A percentile compares a stretch with the other conserved stretches of the same genome.
phyloP scores from a whole-genome alignment of 495 filamentous ascomycete genomes.

The Lasiosphaeris hirsuta region DNA sequence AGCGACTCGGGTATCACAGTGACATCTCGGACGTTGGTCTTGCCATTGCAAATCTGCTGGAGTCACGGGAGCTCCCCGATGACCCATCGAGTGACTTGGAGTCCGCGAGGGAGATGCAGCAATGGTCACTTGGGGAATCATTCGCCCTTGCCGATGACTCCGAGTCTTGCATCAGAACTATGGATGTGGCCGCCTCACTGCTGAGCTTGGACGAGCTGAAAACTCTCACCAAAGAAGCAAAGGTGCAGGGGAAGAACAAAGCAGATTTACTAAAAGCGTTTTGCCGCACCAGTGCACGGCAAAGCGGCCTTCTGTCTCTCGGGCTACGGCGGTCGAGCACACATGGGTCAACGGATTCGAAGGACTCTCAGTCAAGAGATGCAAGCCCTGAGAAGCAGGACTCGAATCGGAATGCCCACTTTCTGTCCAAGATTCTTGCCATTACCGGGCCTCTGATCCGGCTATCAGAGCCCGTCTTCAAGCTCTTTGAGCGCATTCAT shows the following conservation, averaged over 20 bases:
- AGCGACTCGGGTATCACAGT: constrained; percentile 69
- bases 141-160: constrained; percentile 82
- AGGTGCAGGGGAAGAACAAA: constrained; percentile 87
- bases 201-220: constrained; percentile 85
- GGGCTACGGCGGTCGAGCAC: constrained; percentile 53
- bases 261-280: constrained; percentile 70
- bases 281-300: constrained; percentile 64
- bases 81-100: not conserved
- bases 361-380: constrained; percentile 3
- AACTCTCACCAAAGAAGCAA: constrained; percentile 77
- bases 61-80: constrained; percentile 12
- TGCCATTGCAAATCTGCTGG: constrained; percentile 58
- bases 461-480: constrained; percentile 68
- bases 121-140: constrained; percentile 41
- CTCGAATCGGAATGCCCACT: constrained; percentile 41
- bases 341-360: constrained; percentile 36
- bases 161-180: constrained; percentile 63
- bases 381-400: constrained; percentile 22
- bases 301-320: constrained; percentile 65
- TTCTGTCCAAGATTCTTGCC: constrained; percentile 66
- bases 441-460: constrained; percentile 81
- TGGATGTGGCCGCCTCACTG: constrained; percentile 83
- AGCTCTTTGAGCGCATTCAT: constrained; percentile 89
- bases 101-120: constrained; percentile 29
- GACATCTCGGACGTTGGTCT: constrained; percentile 72